Conservation (phyloP, 140 eudicot genomes). For the Anethum foeniculum region DNA sequence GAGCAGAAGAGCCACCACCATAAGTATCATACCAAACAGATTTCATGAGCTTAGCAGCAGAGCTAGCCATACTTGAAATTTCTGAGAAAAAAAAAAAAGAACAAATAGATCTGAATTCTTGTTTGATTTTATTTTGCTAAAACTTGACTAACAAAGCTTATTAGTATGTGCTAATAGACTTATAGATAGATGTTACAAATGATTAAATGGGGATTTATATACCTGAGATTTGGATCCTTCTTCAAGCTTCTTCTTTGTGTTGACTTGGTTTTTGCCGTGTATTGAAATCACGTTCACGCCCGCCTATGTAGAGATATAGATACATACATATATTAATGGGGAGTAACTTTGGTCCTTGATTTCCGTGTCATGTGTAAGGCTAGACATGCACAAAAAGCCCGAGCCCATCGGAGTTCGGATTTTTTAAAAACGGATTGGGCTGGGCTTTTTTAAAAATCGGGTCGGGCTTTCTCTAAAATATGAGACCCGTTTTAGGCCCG, state of each 20-base stretch:
- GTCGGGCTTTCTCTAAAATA: too few relatives aligned
- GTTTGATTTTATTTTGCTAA: background rate
- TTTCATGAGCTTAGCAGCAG: conserved; percentile 50
- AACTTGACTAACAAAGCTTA: background rate
- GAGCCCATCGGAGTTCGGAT: too few relatives aligned
- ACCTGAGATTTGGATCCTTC: background rate
- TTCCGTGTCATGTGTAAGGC: background rate
- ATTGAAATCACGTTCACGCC: background rate
- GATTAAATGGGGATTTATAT: background rate
- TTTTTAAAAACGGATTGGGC: too few relatives aligned
- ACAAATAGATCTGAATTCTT: background rate
- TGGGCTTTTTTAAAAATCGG: too few relatives aligned
- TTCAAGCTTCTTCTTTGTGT: background rate
- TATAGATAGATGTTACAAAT: too few relatives aligned
- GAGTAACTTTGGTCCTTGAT: background rate
- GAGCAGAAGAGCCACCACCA: conserved; percentile 64
- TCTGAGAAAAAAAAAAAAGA: background rate
- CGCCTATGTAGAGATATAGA: background rate
- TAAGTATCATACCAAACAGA: conserved; percentile 48
- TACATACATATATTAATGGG: background rate
- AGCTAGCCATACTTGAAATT: background rate
- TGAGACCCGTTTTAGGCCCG: too few relatives aligned
- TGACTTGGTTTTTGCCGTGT: background rate
- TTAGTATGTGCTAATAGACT: background rate
- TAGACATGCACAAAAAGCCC: too few relatives aligned